phyloP scores from a whole-genome alignment of 257 asterid species.

The Scutellaria baicalensis region DNA sequence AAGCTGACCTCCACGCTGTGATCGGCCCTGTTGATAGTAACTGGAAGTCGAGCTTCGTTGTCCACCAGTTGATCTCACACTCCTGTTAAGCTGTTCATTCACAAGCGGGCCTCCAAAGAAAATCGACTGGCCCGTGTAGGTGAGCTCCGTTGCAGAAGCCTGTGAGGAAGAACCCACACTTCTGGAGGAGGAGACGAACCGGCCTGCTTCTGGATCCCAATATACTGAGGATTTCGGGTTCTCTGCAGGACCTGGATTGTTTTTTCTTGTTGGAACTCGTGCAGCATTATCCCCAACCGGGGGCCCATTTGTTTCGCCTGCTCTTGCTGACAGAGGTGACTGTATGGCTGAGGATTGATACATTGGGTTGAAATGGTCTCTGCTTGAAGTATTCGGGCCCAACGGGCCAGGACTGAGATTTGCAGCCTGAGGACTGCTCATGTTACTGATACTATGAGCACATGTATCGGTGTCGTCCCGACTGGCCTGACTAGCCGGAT shows the following conservation, averaged over 20 bases:
- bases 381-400: conserved; percentile 35
- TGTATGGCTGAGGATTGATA: conserved; percentile 46
- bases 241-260: conserved; percentile 27
- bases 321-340: conserved; percentile 45
- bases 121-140: conserved; percentile 77
- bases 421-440: conserved; percentile 74
- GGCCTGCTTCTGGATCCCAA: conserved; percentile 87
- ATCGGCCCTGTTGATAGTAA: conserved; percentile 74
- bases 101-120: conserved; percentile 83
- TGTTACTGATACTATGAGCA: conserved; percentile 59
- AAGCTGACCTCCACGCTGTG: conserved; percentile 89
- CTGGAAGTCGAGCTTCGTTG: conserved; percentile 30
- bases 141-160: conserved; percentile 62
- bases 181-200: conserved; percentile 55
- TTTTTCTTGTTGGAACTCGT: conserved; percentile 30
- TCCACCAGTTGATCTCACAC: conserved; percentile 26
- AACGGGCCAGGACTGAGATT: conserved; percentile 49
- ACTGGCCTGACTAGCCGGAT: conserved; percentile 74
- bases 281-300: background rate
- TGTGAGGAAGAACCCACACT: conserved; percentile 46
- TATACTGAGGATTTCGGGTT: conserved; percentile 51
- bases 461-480: conserved; percentile 72
- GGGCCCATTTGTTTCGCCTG: conserved; percentile 10
- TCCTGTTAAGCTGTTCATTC: conserved; percentile 43
- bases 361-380: conserved; percentile 62